phyloP scores from a whole-genome alignment of 1,284 basidiomycete species.

The Mycosarcoma mackinlayi region DNA sequence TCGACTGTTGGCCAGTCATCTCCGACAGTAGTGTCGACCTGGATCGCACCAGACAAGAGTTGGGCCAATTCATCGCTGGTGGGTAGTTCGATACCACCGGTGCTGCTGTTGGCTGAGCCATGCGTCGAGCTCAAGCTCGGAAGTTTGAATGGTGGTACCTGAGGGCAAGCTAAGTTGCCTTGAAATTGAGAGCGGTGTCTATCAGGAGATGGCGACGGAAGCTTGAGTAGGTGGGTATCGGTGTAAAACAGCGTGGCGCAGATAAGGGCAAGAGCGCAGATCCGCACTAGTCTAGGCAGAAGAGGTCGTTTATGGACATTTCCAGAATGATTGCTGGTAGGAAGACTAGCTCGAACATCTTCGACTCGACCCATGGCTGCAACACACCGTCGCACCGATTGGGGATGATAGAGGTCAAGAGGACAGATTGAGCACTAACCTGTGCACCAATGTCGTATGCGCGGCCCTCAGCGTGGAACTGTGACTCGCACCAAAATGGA shows the following conservation, averaged over 20 bases:
- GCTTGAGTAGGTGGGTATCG: not conserved
- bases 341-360: constrained; percentile 8
- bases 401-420: not conserved
- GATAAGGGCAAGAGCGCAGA: constrained; percentile 7
- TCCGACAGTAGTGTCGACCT: constrained; percentile 51
- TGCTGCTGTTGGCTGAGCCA: not conserved
- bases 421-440: not conserved
- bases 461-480: constrained; percentile 9
- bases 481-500: not conserved
- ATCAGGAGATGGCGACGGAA: not conserved
- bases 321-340: not conserved
- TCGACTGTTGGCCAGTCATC: constrained; percentile 51
- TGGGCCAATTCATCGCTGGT: constrained; percentile 23
- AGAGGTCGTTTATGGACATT: not conserved
- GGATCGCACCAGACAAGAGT: constrained; percentile 48
- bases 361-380: constrained; percentile 11
- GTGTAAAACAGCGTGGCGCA: constrained; percentile 4
- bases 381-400: too few species aligned
- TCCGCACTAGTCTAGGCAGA: not conserved
- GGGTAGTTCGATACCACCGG: constrained; percentile 15
- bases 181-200: not conserved
- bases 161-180: constrained; percentile 28
- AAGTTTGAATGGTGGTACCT: constrained; percentile 28
- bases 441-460: constrained; percentile 1
- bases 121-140: not conserved